Evolutionary conservation across 441 rosid genomes (phyloP).

Genomic region (Bocquillonia castaneifolia): DNA sequence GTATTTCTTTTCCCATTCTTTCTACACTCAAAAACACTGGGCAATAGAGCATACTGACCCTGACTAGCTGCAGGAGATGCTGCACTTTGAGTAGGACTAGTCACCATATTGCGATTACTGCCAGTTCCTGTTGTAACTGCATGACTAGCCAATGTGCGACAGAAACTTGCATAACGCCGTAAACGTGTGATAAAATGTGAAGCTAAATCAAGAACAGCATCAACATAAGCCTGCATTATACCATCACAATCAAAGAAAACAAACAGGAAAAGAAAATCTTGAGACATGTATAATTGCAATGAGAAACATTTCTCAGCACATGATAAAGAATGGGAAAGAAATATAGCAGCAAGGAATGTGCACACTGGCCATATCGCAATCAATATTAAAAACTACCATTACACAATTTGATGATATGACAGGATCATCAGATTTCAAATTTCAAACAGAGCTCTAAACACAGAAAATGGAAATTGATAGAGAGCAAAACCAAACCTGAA

Average conservation of each 20-base stretch:
- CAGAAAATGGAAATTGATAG: slow-evolving; percentile 12
- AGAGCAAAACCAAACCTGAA: slow-evolving; percentile 58
- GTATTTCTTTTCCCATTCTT: neutral
- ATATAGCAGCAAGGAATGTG: neutral
- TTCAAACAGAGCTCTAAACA: slow-evolving; percentile 5
- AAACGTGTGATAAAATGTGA: slow-evolving; percentile 97
- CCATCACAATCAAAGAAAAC: slow-evolving; percentile 16
- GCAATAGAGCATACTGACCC: slow-evolving; percentile 47
- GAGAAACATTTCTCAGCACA: neutral
- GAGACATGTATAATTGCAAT: no score
- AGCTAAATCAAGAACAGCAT: slow-evolving; percentile 96
- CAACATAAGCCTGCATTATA: slow-evolving; percentile 87
- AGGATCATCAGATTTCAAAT: neutral
- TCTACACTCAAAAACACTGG: slow-evolving; percentile 4
- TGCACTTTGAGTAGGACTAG: slow-evolving; percentile 86
- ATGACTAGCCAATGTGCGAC: slow-evolving; percentile 96
- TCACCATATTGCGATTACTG: slow-evolving; percentile 72
- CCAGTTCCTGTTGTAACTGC: slow-evolving; percentile 96
- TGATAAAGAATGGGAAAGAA: neutral
- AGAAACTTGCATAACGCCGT: slow-evolving; percentile 98
- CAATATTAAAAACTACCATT: slow-evolving; percentile 6
- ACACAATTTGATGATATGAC: neutral
- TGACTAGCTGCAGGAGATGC: slow-evolving; percentile 67
- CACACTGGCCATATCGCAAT: neutral
- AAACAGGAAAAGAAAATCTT: neutral